Evolutionary conservation across 306 rosid genomes (phyloP), one percentile per base, ranked within the genome.

Genomic region (Quercus alba): DNA sequence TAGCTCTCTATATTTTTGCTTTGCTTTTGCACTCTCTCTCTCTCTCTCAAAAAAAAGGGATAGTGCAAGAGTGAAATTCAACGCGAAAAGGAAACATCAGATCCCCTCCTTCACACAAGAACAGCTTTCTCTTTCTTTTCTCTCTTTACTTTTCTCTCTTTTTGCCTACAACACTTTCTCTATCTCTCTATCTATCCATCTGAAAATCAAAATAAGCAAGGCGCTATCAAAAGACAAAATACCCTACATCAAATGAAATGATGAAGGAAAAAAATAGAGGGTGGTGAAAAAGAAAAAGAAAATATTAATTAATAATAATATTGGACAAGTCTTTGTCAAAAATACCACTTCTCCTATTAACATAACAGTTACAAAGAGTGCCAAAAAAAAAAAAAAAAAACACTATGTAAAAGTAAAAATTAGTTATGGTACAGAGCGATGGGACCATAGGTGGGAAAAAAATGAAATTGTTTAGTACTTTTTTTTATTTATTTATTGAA

Each of bases 81-180:
- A 91, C 93, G 88, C 89, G 83, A 89, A 89, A 89, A 88, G 85
- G 88, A 86, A 67, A 87, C 70, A 80, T 85, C 81, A 77, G 89
- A 88, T 86, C 90, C 88, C 79, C 75, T 81, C 58, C 80, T 63
- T 83, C 91, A 84, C 86, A 84, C 75, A 86, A 86, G 46, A 84
- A 73, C 81, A 58, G 76, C 73, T 61, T 81, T 11, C 52, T 64
- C 63, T 71, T 38, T 66, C 59, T 11, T n/a, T 31, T 19, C 14
- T 51, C 66, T 56, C 58, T 57, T 35, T 35, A 35, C 44, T 25
- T 25, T 28, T 67, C 68, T 80, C 54, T 59, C 74, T 81, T 49
- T 49, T 49, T 13, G 14, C 81, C 2, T 56, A 49, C 18, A 25
- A 4, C 56, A 14, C 23, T 78, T 56, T 44, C 80, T 54, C 80